These are phyloP conservation scores for Drechslera avenae DNA, from an alignment of 2,329 filamentous ascomycete species.

Conservation along the genomic window DNA sequence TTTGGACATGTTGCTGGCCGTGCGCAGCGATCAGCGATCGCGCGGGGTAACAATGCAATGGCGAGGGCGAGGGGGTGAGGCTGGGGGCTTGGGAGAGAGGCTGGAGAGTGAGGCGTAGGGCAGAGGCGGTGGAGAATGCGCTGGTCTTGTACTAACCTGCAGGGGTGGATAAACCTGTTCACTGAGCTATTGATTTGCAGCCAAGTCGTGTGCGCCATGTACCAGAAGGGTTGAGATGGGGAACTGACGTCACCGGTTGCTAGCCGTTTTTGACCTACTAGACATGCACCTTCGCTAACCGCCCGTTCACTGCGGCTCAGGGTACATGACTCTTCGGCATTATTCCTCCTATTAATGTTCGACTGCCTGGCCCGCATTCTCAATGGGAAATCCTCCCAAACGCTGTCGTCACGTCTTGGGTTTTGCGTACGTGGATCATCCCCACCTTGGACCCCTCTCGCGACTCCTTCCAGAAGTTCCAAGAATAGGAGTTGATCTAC, in stretches of 20 bases:
- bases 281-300: constrained; percentile 6
- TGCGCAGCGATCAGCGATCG: constrained; percentile 16
- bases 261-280: constrained; percentile 2
- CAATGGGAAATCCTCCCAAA: too few species aligned
- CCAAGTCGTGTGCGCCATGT: constrained; percentile 5
- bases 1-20: constrained; percentile 28
- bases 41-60: constrained; percentile 6
- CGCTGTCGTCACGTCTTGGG: too few species aligned
- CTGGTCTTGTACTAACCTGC: constrained; percentile 27
- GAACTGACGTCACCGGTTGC: constrained; percentile 16
- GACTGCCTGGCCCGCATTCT: too few species aligned
- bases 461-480: neutral
- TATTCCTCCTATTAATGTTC: neutral
- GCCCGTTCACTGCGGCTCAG: neutral
- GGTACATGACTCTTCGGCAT: too few species aligned
- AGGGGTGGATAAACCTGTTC: constrained; percentile 28
- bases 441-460: neutral
- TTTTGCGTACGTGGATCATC: neutral
- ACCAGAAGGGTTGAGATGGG: constrained; percentile 7
- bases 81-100: constrained; percentile 15
- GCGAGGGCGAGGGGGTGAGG: constrained; percentile 12
- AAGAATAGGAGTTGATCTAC: too few species aligned
- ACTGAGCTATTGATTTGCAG: constrained; percentile 17
- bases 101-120: constrained; percentile 27
- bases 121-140: constrained; percentile 15